Base-by-base conservation (phyloP, 2,329 filamentous ascomycete genomes). In the Arthroderma sp. region DNA sequence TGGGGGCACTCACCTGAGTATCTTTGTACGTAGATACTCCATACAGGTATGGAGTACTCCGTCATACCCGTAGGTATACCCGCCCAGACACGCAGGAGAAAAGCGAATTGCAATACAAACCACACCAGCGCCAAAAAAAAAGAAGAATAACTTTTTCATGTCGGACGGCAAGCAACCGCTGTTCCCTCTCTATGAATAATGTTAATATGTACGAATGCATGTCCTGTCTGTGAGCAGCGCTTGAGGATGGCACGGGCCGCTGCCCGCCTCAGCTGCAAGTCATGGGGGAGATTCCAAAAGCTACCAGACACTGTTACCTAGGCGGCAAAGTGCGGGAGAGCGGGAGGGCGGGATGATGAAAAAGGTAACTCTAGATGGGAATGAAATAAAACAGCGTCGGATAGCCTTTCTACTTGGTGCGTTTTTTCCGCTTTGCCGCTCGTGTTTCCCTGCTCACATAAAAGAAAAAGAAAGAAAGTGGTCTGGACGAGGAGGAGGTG, bases 191-290 rank as follows among this genome's bases (percentile, higher is more conserved):
- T n/a, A n/a, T 21, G 41, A 8, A 47, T 17, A 47, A 21, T 47
- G 23, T 41, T 41, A 41, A 41, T 17, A 49, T 28, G n/a, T 11
- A 4, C 15, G 15, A 25, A 28, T 31, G 25, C 44, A 6, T 19
- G 25, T 4, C 23, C n/a, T 51, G 44, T 9, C 15, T 51, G n/a
- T 51, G 28, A 3, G 47, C 4, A 17, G 47, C 47, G 47, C 23
- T 51, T 51, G 47, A 33, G 47, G 25, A 51, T 51, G 47, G 47
- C 47, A 35, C 47, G 47, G 47, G 47, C 47, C 47, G 47, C 47
- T 51, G 47, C 47, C 47, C 25, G 28, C 44, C 47, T 51, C 25
- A 33, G 21, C 47, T 51, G 47, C 47, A 51, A 51, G 47, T 51
- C 47, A 51, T 51, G 47, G 28, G n/a, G 25, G 47, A 33, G 47